A percentile compares a stretch with the other conserved stretches of the same genome.
These are phyloP conservation scores for Punica granatum DNA, from an alignment of 345 rosid species.

Conservation along the genomic window DNA sequence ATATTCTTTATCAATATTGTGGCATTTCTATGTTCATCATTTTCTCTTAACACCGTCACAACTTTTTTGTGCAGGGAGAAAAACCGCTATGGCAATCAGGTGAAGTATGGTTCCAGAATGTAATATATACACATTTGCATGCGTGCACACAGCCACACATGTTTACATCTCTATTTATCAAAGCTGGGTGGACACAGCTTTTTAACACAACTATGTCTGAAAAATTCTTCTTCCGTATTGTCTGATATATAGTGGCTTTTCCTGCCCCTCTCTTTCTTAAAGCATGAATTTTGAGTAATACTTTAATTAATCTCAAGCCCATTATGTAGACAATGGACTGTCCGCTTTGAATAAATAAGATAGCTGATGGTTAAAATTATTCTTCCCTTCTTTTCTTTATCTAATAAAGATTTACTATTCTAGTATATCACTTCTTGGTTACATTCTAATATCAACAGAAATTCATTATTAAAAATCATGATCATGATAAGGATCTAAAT, in stretches of 20 bases:
- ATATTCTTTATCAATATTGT: background rate
- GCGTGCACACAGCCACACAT: background rate
- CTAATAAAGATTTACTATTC: no score
- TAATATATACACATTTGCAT: background rate
- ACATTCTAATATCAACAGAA: no score
- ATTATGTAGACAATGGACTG: background rate
- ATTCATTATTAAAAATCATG: no score
- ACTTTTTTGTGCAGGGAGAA: conserved; percentile 46
- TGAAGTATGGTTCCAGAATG: conserved; percentile 10
- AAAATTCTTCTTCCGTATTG: background rate
- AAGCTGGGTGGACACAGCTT: background rate
- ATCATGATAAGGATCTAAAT: no score
- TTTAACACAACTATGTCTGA: background rate
- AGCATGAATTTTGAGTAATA: background rate
- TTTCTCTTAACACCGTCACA: background rate
- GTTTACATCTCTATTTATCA: background rate
- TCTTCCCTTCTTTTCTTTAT: no score
- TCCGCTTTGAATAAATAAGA: background rate
- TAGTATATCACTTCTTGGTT: no score
- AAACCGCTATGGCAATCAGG: conserved; percentile 38
- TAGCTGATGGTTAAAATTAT: no score
- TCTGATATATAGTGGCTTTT: background rate
- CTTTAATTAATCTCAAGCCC: background rate
- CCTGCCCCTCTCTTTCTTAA: background rate
- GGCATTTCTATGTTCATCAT: background rate